Evolutionary conservation across 2,329 filamentous ascomycete species (phyloP).

Genomic region (Colletotrichum theobromicola): DNA sequence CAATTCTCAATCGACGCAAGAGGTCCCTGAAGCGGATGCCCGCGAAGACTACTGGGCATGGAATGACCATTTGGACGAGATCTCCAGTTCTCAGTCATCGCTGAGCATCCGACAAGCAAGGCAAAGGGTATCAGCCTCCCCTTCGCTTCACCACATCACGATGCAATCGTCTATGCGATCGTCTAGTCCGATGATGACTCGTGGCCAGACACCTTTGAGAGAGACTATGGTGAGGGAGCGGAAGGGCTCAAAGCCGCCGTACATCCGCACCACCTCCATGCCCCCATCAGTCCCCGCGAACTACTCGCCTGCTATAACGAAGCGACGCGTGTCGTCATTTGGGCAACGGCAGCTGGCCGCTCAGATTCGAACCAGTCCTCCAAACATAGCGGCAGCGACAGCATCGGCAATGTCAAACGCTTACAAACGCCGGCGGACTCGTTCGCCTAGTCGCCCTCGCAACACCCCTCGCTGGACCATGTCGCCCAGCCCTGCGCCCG

Average conservation of each 20-base stretch:
- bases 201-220: constrained; percentile 46
- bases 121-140: constrained; percentile 46
- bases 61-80: constrained; percentile 67
- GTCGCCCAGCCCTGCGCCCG: constrained; percentile 49
- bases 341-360: constrained; percentile 27
- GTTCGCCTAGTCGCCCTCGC: constrained; percentile 60
- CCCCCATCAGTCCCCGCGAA: constrained; percentile 45
- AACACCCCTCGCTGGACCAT: constrained; percentile 63
- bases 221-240: constrained; percentile 41
- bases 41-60: constrained; percentile 72
- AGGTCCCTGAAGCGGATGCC: constrained; percentile 66
- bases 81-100: constrained; percentile 49
- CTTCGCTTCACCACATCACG: constrained; percentile 44
- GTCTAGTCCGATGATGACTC: constrained; percentile 37
- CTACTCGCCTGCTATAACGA: constrained; percentile 43
- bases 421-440: constrained; percentile 55
- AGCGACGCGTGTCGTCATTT: constrained; percentile 52
- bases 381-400: constrained; percentile 17
- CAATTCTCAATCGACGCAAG: constrained; percentile 37
- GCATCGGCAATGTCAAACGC: neutral
- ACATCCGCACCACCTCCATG: constrained; percentile 58
- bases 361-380: constrained; percentile 30
- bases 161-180: constrained; percentile 39
- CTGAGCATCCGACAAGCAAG: constrained; percentile 46
- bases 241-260: constrained; percentile 49